Percentiles rank a stretch among this genome's conserved stretches.
Conservation (phyloP, 2,329 filamentous ascomycete species). For the Bipolaris bicolor region DNA sequence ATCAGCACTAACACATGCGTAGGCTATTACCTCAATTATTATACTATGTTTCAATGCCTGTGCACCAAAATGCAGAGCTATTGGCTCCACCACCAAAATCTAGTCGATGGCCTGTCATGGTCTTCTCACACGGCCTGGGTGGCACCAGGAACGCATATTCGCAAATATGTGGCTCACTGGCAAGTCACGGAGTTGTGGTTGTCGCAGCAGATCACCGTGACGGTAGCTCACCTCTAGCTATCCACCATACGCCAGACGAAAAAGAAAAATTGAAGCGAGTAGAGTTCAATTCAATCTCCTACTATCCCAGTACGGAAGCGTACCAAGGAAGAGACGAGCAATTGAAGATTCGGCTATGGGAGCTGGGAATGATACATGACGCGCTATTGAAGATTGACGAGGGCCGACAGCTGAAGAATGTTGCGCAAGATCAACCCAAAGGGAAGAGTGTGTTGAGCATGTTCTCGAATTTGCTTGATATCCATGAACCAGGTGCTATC, state of each 20-base stretch:
- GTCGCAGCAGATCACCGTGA: constrained; percentile 84
- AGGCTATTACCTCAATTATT: constrained; percentile 74
- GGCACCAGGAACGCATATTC: constrained; percentile 85
- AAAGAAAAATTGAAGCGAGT: constrained; percentile 50
- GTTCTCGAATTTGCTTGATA: constrained; percentile 67
- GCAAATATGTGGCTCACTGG: constrained; percentile 77
- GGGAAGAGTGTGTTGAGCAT: constrained; percentile 59
- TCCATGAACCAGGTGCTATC: constrained; percentile 74
- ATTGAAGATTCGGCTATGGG: constrained; percentile 77
- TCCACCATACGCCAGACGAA: constrained; percentile 65
- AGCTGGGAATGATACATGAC: constrained; percentile 73
- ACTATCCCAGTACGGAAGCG: constrained; percentile 69
- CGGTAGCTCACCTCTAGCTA: constrained; percentile 76
- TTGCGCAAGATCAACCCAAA: constrained; percentile 51
- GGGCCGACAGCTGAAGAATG: constrained; percentile 55
- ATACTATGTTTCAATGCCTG: constrained; percentile 75
- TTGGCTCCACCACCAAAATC: constrained; percentile 56
- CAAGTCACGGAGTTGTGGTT: constrained; percentile 81
- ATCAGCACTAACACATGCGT: not conserved
- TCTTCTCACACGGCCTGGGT: constrained; percentile 86
- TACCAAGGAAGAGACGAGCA: constrained; percentile 73
- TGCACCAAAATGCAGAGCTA: constrained; percentile 72
- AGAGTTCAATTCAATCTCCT: constrained; percentile 58
- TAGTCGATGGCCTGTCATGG: constrained; percentile 75
- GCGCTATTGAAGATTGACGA: constrained; percentile 70